Evolutionary conservation across 495 filamentous ascomycete genomes (phyloP), one percentile per base, ranked within the genome.

Genomic region (Usnea hakonensis): DNA sequence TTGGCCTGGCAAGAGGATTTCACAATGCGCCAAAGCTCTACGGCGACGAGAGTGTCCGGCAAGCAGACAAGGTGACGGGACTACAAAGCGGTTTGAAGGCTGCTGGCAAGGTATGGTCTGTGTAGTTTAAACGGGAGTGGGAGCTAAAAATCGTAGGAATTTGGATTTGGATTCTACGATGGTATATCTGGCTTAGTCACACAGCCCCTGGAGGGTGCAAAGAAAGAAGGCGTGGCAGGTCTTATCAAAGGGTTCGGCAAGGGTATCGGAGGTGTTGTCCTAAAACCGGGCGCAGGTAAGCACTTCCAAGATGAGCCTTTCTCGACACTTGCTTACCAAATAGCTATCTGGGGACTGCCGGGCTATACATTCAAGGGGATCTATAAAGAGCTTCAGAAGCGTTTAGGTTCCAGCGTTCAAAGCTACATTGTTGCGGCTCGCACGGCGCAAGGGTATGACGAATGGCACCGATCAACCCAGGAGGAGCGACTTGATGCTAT

Each of bases 11-110:
- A 0, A 88, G 86, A 71, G 91, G 91, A 11, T 95, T 95, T 65
- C 88, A 95, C 71, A 95, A 95, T 68, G 85, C 84, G 1, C 90
- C 90, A 0, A 87, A 83, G 59, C 72, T 95, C 2, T 94, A 93
- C 62, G 85, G 90, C 46, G 90, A 91, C 65, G 80, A 85, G 8
- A 90, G 81, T 52, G 85, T 95, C 5, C 80, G 84, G 17, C 80
- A 82, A 17, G 75, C 77, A 0, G 85, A 88, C 52, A 89, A 86
- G 61, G 87, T 96, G 0, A 89, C 85, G 0, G 84, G 83, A 59
- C 72, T 91, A 26, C 74, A 81, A 60, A 88, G 83, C 64, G 87
- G 89, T 2, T 70, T 90, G 28, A 83, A 80, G 60, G 77, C 84
- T 30, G 86, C 86, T 11, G 81, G 84, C 33, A 85, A 82, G 63